Evolutionary conservation across 495 filamentous ascomycete species (phyloP), one percentile per base, ranked within the genome.

Genomic region (Hypoxylon crocopeplum): DNA sequence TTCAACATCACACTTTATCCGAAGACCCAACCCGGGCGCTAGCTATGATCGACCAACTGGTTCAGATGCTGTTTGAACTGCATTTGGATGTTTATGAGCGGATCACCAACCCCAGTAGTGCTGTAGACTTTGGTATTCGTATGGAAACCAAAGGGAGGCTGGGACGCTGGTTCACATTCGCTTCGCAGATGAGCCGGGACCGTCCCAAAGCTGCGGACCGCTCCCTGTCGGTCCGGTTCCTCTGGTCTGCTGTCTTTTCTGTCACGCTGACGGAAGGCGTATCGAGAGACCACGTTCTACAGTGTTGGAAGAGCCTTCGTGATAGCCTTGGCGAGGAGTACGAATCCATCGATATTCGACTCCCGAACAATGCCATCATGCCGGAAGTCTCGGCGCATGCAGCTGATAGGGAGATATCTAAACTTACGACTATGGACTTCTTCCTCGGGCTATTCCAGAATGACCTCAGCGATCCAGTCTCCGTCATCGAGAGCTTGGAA

Each of bases 391-490:
- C 95, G 0, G 77, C 81, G 3, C 80, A 79, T 10, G 89, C 90
- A 2, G 86, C 93, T 10, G 92, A 96, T 39, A 86, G 91, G 24
- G 94, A 99, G 66, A 89, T 96, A 20, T 90, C 90, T 38, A 90
- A 92, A 67, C 77, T 98, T 11, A 96, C 90, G 11, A 98, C 92
- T 0, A 92, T 94, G 84, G 95, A 96, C 65, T 98, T 97, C 73
- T 98, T 99, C 73, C 79, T 89, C 55, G 88, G 85, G 22, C 84
- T 99, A 0, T 97, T 97, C 60, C 78, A 82, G 29, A 78, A 82
- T 8, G 79, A 83, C 33, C 72, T 82, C 25, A 83, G 84, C 29
- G 85, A 96, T 65, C 88, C 94, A 0, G 80, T 90, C 3, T 82
- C 85, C 7, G 81, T 96, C 3, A 96, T 99, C 61, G 92, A 97